A percentile compares a stretch with the other conserved stretches of the same genome.
Conservation (phyloP, 257 asterid genomes). For the Paraleonurus japonicus region DNA sequence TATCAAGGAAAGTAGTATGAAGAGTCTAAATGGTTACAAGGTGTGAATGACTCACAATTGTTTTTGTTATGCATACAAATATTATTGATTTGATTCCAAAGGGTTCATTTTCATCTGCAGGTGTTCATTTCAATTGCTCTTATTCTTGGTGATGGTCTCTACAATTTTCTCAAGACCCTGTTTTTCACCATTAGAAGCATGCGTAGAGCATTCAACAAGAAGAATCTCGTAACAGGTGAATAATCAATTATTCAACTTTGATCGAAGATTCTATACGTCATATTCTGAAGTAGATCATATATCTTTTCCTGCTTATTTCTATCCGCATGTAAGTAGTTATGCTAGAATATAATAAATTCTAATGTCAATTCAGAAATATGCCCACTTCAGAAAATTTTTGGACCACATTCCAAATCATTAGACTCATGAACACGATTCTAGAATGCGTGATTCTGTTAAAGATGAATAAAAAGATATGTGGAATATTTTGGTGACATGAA, state of each 20-base stretch:
- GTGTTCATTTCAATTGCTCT: conserved; percentile 82
- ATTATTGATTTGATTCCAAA: neutral
- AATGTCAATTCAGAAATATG: conserved; percentile 8
- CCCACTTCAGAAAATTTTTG: conserved; percentile 6
- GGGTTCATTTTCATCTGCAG: conserved; percentile 36
- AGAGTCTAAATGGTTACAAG: conserved; percentile 71
- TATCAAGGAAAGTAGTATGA: conserved; percentile 58
- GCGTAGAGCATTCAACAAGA: conserved; percentile 33
- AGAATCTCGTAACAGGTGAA: conserved; percentile 43
- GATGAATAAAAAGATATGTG: neutral
- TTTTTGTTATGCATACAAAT: no score
- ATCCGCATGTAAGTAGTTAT: neutral
- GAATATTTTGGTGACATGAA: conserved; percentile 2
- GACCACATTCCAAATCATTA: neutral
- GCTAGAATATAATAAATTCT: conserved; percentile 2
- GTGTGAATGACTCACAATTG: conserved; percentile 18
- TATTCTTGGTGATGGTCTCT: conserved; percentile 83
- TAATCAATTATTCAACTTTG: neutral
- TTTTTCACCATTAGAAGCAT: conserved; percentile 44
- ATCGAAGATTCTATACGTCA: conserved; percentile 1
- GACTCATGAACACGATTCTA: neutral
- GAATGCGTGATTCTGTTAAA: neutral
- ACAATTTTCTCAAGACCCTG: conserved; percentile 73
- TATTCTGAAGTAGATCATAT: neutral
- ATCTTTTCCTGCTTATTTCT: neutral